Conservation (phyloP, 2,329 filamentous ascomycete genomes). For the Volutella citrinella region DNA sequence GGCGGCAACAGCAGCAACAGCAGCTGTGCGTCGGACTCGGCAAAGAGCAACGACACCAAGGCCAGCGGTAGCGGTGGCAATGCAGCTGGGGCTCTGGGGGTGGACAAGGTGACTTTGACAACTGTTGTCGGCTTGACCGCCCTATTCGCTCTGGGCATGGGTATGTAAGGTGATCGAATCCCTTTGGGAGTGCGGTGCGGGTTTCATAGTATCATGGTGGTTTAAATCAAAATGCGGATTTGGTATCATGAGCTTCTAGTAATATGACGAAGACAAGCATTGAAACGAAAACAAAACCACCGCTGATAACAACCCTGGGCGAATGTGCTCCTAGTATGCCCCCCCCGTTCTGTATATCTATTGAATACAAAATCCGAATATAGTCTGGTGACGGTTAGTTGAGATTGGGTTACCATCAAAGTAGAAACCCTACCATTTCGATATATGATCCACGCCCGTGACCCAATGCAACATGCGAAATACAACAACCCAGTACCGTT, state of each 20-base stretch:
- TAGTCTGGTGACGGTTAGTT: too few species aligned
- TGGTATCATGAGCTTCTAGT: too few species aligned
- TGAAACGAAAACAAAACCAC: too few species aligned
- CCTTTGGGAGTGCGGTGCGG: background rate
- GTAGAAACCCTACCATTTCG: too few species aligned
- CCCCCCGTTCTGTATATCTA: too few species aligned
- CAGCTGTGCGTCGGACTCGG: too few species aligned
- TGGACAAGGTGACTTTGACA: constrained; percentile 28
- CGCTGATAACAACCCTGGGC: constrained; percentile 1
- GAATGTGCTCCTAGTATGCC: constrained; percentile 3
- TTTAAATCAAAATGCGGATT: constrained; percentile 3
- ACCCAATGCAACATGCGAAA: too few species aligned
- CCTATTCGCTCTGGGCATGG: constrained; percentile 36
- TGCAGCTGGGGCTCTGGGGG: constrained; percentile 20
- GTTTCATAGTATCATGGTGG: constrained; percentile 3
- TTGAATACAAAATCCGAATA: too few species aligned
- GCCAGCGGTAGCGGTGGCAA: constrained; percentile 14
- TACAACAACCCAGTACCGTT: too few species aligned
- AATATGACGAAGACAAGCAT: too few species aligned
- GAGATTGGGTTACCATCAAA: too few species aligned
- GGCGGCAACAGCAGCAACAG: constrained; percentile 4
- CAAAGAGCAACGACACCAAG: constrained; percentile 12
- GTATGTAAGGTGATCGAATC: constrained; percentile 30
- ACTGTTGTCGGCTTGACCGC: constrained; percentile 36
- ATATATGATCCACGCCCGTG: too few species aligned